Conservation (phyloP, 352 stramenopile genomes). For the Phytopythium boreale region DNA sequence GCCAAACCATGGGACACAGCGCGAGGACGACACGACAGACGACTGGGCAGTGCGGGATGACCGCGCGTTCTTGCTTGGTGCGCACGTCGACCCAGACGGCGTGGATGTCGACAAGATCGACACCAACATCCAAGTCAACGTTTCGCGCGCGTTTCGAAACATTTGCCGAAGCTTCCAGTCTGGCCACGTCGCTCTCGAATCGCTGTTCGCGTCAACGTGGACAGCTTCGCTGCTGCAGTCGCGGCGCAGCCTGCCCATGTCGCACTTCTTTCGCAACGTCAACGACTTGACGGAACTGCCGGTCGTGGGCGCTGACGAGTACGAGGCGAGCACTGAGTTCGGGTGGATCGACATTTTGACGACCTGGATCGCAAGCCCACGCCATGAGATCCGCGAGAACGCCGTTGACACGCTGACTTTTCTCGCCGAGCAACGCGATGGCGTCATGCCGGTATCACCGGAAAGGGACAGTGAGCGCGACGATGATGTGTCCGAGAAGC, state of each 20-base stretch:
- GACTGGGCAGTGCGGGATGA: not conserved
- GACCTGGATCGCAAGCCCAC: slow-evolving; percentile 55
- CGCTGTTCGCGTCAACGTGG: slow-evolving; percentile 34
- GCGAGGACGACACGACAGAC: not conserved
- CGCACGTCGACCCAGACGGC: not conserved
- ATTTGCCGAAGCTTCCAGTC: slow-evolving; percentile 60
- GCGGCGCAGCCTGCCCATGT: slow-evolving; percentile 64
- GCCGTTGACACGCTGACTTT: slow-evolving; percentile 67
- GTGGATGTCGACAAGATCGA: not conserved
- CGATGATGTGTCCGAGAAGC: slow-evolving; percentile 25
- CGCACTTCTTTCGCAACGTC: slow-evolving; percentile 44
- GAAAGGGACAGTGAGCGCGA: slow-evolving; percentile 4
- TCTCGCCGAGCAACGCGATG: slow-evolving; percentile 39
- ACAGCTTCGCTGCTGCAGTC: slow-evolving; percentile 50
- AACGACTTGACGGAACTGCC: slow-evolving; percentile 68
- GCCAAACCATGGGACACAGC: no score
- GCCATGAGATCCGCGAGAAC: slow-evolving; percentile 54
- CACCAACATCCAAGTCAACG: slow-evolving; percentile 24
- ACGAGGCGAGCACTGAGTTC: slow-evolving; percentile 68
- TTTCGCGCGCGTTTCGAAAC: slow-evolving; percentile 52
- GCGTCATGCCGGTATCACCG: not conserved
- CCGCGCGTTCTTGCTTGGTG: not conserved
- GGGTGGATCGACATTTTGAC: slow-evolving; percentile 84
- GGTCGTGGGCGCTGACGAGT: slow-evolving; percentile 70
- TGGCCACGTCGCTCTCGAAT: slow-evolving; percentile 38